Evolutionary conservation across 108 stramenopile species (phyloP).

Genomic region (Seminavis robusta): DNA sequence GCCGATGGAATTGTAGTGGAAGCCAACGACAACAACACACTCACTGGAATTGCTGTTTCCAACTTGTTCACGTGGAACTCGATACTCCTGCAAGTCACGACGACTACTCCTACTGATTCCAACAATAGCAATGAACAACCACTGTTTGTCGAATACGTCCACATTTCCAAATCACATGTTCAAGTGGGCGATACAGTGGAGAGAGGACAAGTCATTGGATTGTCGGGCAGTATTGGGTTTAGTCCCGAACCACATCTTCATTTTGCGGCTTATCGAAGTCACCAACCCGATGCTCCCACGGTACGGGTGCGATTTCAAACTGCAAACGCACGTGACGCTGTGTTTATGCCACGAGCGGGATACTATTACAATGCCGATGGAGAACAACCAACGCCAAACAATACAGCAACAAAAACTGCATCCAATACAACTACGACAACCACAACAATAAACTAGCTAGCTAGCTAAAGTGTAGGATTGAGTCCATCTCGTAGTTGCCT

Average conservation of each 20-base stretch:
- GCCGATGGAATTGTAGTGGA: conserved; percentile 62
- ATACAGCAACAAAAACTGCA: no score
- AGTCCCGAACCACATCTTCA: conserved; percentile 82
- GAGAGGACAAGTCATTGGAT: conserved; percentile 65
- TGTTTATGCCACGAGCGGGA: no score
- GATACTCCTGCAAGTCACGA: conserved; percentile 43
- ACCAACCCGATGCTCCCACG: conserved; percentile 49
- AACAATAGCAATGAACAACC: conserved; percentile 12
- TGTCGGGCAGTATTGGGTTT: conserved; percentile 79
- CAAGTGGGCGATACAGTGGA: conserved; percentile 56
- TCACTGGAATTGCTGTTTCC: conserved; percentile 77
- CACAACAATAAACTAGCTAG: no score
- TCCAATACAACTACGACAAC: no score
- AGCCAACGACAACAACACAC: conserved; percentile 41
- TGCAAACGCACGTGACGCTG: no score
- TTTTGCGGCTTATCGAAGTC: conserved; percentile 65
- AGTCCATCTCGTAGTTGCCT: no score
- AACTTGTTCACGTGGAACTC: conserved; percentile 88
- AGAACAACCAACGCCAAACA: no score
- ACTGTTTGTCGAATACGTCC: conserved; percentile 81
- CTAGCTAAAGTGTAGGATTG: no score
- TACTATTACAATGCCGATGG: no score
- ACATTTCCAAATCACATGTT: conserved; percentile 68
- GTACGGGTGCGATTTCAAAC: conserved; percentile 56
- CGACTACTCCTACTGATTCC: not conserved